Conservation (phyloP, 2,329 filamentous ascomycete genomes). For the Trichoderma simmonsii region DNA sequence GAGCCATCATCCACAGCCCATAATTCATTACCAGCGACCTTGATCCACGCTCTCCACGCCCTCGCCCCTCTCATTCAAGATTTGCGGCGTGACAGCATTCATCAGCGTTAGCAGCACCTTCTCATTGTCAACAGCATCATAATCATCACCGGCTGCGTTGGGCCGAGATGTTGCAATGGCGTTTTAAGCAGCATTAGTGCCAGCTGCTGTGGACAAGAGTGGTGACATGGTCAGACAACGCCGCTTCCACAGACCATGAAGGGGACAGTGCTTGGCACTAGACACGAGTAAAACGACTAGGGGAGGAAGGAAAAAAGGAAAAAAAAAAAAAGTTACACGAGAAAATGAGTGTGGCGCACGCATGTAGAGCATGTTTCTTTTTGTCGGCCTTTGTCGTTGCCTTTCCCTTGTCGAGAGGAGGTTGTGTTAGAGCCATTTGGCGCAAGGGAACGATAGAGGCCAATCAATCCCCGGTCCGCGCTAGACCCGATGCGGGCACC, state of each 20-base stretch:
- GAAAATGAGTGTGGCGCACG: neutral
- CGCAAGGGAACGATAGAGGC: slow-evolving; percentile 17
- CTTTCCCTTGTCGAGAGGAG: slow-evolving; percentile 16
- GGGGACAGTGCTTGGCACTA: slow-evolving; percentile 5
- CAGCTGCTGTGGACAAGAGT: neutral
- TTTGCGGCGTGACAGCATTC: neutral
- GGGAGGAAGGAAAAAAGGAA: neutral
- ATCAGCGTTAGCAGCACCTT: neutral
- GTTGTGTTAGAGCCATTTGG: slow-evolving; percentile 16
- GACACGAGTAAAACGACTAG: neutral
- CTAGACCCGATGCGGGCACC: neutral
- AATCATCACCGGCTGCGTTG: slow-evolving; percentile 17
- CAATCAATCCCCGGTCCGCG: slow-evolving; percentile 1
- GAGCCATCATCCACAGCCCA: neutral
- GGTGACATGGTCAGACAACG: slow-evolving; percentile 15
- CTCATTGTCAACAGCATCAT: slow-evolving; percentile 3
- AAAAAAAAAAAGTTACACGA: neutral
- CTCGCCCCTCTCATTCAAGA: neutral
- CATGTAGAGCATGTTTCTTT: neutral
- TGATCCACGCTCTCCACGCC: slow-evolving; percentile 4
- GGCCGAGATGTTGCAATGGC: slow-evolving; percentile 11
- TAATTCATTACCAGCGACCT: neutral
- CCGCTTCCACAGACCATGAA: slow-evolving; percentile 3
- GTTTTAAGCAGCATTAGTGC: slow-evolving; percentile 10
- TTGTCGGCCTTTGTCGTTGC: slow-evolving; percentile 4